Base-by-base conservation (phyloP, 1,284 basidiomycete species). In the Microbotryomycetes sp. region DNA sequence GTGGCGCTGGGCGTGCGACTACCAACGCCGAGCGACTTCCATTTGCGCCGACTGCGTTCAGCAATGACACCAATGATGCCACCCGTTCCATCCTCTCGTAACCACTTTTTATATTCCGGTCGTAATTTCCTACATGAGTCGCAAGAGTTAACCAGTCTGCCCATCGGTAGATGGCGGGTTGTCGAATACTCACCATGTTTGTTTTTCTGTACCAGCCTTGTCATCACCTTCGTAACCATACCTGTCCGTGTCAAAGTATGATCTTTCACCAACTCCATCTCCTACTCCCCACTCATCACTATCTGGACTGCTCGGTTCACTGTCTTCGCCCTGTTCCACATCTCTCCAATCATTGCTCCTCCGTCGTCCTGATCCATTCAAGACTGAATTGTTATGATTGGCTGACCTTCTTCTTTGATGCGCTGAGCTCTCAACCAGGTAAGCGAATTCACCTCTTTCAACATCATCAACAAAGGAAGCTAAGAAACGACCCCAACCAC, bases 401-500 rank as follows among this genome's bases (percentile, higher is more conserved):
- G 19, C 28, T 62, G 58, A 5, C 36, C 7, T 15, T 32, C 47
- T 16, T 15, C 2, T 14, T 6, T 14, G 6, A 46, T 1, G n/a
- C 31, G 14, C 36, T 16, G 26, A 22, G 30, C 26, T 22, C 25
- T 65, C 64, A 2, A 62, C 63, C 23, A 71, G 25, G 4, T 59
- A 9, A 1, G 69, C 69, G 61, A 71, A 69, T 46, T 93, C 90
- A 3, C 91, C 90, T 53, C 79, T 84, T 78, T 97, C 94, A 28
- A 98, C 76, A 65, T 97, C 92, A 50, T 98, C 94, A 3, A 86
- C 92, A 73, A 97, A 94, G 53, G 80, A 81, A n/a, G 91, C 85
- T 45, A 98, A 77, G 88, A 92, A 98, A 72, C 86, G 86, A 36
- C 89, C 94, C 94, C 96, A 98, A 4, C 94, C 94, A 14, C 84